These are phyloP conservation scores for Eutrema japonicum DNA, from an alignment of 345 rosid species.

Conservation along the genomic window DNA sequence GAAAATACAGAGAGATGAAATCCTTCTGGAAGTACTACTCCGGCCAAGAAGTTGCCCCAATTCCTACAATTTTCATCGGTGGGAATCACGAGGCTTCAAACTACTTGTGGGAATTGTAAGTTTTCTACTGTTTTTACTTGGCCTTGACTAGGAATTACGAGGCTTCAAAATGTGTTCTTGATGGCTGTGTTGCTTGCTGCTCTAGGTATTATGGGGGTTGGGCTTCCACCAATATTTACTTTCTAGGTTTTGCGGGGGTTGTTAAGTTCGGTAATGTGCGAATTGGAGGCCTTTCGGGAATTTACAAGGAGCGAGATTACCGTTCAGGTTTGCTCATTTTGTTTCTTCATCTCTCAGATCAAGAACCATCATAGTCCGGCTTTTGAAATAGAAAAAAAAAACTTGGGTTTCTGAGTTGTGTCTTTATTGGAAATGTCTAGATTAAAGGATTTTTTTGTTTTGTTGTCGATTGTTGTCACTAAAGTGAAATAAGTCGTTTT, in stretches of 20 bases:
- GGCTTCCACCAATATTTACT: conserved; percentile 86
- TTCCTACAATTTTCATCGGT: conserved; percentile 93
- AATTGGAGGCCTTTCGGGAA: conserved; percentile 93
- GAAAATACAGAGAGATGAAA: conserved; percentile 72
- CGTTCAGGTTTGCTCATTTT: conserved; percentile 54
- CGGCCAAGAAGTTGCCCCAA: conserved; percentile 74
- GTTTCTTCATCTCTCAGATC: not conserved
- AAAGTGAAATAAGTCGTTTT: conserved; percentile 9
- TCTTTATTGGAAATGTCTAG: not conserved
- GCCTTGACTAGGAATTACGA: not conserved
- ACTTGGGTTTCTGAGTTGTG: not conserved
- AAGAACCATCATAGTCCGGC: not conserved
- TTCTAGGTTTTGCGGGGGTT: conserved; percentile 83
- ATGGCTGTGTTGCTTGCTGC: conserved; percentile 27
- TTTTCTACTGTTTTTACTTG: not conserved
- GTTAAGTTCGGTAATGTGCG: conserved; percentile 83
- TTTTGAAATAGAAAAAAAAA: not conserved
- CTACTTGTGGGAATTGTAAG: conserved; percentile 92
- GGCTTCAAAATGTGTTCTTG: conserved; percentile 9
- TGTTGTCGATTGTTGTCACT: conserved; percentile 13
- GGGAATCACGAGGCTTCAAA: conserved; percentile 99
- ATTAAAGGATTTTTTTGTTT: not conserved
- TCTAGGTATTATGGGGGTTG: conserved; percentile 94
- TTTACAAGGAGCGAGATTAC: conserved; percentile 67
- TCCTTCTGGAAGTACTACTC: conserved; percentile 95